A percentile compares a stretch with the other conserved stretches of the same genome.
These are phyloP conservation scores for Dalbergia cochinchinensis DNA, from an alignment of 306 rosid genomes.

Conservation along the genomic window DNA sequence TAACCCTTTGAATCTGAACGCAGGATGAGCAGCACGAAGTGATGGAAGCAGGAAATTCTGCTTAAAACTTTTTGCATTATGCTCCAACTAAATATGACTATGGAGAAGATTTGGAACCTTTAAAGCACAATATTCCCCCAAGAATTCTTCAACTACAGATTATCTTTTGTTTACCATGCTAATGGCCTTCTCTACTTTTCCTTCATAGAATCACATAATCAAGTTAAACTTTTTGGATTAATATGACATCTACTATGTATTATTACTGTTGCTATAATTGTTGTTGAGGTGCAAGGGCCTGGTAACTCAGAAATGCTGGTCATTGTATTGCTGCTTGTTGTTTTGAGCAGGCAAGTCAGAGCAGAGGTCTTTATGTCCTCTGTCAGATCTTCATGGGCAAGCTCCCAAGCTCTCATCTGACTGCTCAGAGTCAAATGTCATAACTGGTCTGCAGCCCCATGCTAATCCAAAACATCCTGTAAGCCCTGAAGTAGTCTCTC, in stretches of 20 bases:
- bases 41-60: neutral
- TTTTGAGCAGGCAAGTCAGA: conserved; percentile 55
- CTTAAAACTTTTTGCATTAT: conserved; percentile 7
- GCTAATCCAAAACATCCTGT: conserved; percentile 29
- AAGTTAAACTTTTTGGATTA: neutral
- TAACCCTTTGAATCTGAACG: neutral
- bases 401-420: conserved; percentile 39
- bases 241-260: conserved; percentile 2
- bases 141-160: conserved; percentile 20
- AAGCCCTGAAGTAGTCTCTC: conserved; percentile 19
- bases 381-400: conserved; percentile 43
- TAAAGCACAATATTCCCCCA: conserved; percentile 2
- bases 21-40: conserved; percentile 17
- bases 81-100: conserved; percentile 4
- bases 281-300: conserved; percentile 14
- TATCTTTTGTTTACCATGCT: conserved; percentile 22
- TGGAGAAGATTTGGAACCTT: neutral
- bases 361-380: conserved; percentile 42
- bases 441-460: conserved; percentile 44
- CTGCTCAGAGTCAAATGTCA: conserved; percentile 44
- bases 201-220: conserved; percentile 5
- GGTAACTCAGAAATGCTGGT: conserved; percentile 10
- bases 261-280: neutral
- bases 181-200: neutral
- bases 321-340: conserved; percentile 17